These are phyloP conservation scores for Diddensiella transvaalensis DNA, from an alignment of 805 yeast species.

Conservation along the genomic window DNA sequence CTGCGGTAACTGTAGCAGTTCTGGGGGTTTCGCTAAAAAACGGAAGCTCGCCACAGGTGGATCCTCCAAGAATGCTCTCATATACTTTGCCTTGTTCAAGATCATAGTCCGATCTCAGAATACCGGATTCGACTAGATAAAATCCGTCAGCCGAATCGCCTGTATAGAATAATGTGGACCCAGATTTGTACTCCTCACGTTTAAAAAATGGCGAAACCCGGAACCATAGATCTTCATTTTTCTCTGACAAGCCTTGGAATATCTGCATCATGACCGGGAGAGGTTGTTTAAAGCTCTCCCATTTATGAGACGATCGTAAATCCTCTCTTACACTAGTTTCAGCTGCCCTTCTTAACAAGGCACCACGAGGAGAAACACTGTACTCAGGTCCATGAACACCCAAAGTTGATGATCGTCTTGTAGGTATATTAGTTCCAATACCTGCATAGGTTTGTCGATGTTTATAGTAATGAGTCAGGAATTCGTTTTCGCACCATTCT, in stretches of 20 bases:
- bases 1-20: constrained; percentile 52
- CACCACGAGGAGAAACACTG: constrained; percentile 29
- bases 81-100: constrained; percentile 45
- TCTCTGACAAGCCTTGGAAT: constrained; percentile 55
- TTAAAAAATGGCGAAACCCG: constrained; percentile 54
- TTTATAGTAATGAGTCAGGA: constrained; percentile 58
- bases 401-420: not conserved
- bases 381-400: constrained; percentile 10
- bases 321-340: constrained; percentile 33
- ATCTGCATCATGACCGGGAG: constrained; percentile 61
- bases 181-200: constrained; percentile 46
- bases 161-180: constrained; percentile 43
- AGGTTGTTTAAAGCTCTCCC: constrained; percentile 48
- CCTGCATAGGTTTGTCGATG: constrained; percentile 28
- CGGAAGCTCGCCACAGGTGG: constrained; percentile 66
- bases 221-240: constrained; percentile 58
- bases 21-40: constrained; percentile 38
- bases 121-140: constrained; percentile 57
- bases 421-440: not conserved
- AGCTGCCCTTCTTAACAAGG: constrained; percentile 32
- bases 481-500: constrained; percentile 96
- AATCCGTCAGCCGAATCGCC: constrained; percentile 51
- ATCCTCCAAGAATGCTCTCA: constrained; percentile 61
- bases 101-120: constrained; percentile 48
- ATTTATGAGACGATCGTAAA: constrained; percentile 25